Evolutionary conservation across 169 alveolate genomes (phyloP), one percentile per base, ranked within the genome.

Genomic region (Plasmodium fragile): DNA sequence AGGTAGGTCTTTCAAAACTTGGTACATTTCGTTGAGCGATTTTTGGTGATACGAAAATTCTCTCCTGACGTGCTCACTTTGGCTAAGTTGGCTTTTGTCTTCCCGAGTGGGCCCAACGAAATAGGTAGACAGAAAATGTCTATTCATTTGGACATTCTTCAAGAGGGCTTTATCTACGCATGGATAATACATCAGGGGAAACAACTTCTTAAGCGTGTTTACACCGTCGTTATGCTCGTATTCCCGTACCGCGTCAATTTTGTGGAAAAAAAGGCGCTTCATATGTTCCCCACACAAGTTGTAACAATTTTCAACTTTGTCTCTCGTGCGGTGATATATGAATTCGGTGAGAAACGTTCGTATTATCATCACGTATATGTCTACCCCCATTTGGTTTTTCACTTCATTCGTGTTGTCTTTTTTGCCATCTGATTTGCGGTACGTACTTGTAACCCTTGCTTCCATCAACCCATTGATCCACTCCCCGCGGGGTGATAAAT

Each of bases 41-140:
- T 85, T 32, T 52, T 85, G 79, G 70, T 85, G 83, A 28, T 52
- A 85, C 7, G 69, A 5, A 13, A 75, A 75, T 75, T 75, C 87
- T 73, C 84, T 59, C 79, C 69, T 75, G 22, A 73, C 16, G 59
- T 85, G 93, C 34, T 30, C 83, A 85, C 93, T 85, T 53, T 73
- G 65, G 13, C 39, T n/a, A 49, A 73, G 65, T 30, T 85, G 79
- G 25, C 10, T 85, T 25, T 83, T 65, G 32, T 52, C 71, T 16
- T 85, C 80, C 39, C 36, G 93, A 73, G 70, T 28, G 39, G 43
- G 36, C 0, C 81, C 78, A 5, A 85, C 53, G 7, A 22, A 32
- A 77, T 73, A 75, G 39, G 93, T 85, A 41, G 93, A 85, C 39
- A 85, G 77, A 75, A 18, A 55, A 85, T 75, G 53, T 30, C 28